phyloP scores from a whole-genome alignment of 495 filamentous ascomycete species.

The Talaromyces wortmannii region DNA sequence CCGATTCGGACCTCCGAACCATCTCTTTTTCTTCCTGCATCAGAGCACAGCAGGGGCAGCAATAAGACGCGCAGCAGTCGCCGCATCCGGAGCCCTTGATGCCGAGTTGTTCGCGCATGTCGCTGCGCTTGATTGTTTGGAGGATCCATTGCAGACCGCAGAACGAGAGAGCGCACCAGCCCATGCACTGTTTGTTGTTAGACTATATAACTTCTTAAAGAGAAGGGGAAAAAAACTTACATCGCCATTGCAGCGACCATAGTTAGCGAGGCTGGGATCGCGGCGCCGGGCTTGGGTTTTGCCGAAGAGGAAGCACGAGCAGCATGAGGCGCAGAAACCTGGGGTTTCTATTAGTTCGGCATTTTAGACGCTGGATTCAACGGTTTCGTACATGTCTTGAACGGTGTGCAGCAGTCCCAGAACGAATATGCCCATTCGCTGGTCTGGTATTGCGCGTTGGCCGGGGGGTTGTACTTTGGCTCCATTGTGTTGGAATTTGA shows the following conservation, averaged over 20 bases:
- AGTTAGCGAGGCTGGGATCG: conserved; percentile 34
- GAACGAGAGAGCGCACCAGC: conserved; percentile 19
- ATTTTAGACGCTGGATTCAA: not conserved
- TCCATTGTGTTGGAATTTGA: not conserved
- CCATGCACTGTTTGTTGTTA: conserved; percentile 10
- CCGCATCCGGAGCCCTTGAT: conserved; percentile 45
- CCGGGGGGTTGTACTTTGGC: not conserved
- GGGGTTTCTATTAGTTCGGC: not conserved
- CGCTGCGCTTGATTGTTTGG: conserved; percentile 45
- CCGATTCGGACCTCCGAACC: not conserved
- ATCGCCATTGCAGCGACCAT: conserved; percentile 37
- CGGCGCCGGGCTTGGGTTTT: conserved; percentile 39
- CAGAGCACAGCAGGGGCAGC: conserved; percentile 44
- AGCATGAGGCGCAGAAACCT: conserved; percentile 37
- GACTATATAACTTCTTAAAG: not conserved
- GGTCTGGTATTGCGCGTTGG: not conserved
- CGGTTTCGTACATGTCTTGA: conserved; percentile 9
- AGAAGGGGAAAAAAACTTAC: conserved; percentile 22
- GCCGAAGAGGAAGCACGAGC: conserved; percentile 49
- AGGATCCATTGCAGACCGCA: conserved; percentile 30
- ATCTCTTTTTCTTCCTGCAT: conserved; percentile 49
- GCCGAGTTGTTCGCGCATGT: conserved; percentile 43
- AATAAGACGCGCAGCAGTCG: conserved; percentile 45
- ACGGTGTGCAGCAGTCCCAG: conserved; percentile 18
- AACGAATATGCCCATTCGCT: conserved; percentile 13